phyloP scores from a whole-genome alignment of 2,329 filamentous ascomycete genomes.

The Blumeria graminis region DNA sequence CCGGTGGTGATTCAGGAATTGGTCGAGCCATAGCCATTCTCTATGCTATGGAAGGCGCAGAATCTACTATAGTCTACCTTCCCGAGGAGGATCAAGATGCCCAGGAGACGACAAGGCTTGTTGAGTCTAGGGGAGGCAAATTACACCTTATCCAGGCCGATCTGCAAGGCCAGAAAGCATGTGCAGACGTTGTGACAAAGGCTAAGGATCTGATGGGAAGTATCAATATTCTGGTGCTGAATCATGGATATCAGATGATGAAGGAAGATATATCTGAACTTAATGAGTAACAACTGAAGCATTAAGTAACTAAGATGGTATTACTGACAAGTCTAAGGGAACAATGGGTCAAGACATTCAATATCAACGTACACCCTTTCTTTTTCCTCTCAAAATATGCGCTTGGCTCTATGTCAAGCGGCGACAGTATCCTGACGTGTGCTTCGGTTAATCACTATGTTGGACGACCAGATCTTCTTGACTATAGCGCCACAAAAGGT shows the following conservation, averaged over 20 bases:
- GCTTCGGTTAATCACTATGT: slow-evolving; percentile 67
- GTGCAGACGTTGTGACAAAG: slow-evolving; percentile 42
- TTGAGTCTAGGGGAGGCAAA: slow-evolving; percentile 41
- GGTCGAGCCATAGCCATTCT: slow-evolving; percentile 52
- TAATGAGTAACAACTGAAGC: slow-evolving; percentile 26
- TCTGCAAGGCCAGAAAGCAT: slow-evolving; percentile 39
- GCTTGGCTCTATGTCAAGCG: slow-evolving; percentile 49
- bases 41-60: slow-evolving; percentile 60
- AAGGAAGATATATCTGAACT: slow-evolving; percentile 45
- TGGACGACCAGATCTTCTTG: slow-evolving; percentile 54
- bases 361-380: slow-evolving; percentile 62
- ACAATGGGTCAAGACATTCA: slow-evolving; percentile 59
- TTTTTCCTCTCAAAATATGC: slow-evolving; percentile 63
- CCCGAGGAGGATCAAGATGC: slow-evolving; percentile 56
- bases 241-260: slow-evolving; percentile 55
- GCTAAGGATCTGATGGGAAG: slow-evolving; percentile 39
- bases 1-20: slow-evolving; percentile 59
- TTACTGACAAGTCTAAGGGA: slow-evolving; percentile 22
- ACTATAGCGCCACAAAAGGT: slow-evolving; percentile 62
- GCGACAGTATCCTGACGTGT: slow-evolving; percentile 64
- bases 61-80: slow-evolving; percentile 48
- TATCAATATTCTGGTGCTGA: slow-evolving; percentile 54
- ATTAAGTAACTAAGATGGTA: neutral
- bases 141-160: slow-evolving; percentile 41
- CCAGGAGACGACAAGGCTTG: slow-evolving; percentile 43